Evolutionary conservation across 768 basidiomycete species (phyloP).

Genomic region (Mycena chlorophos): DNA sequence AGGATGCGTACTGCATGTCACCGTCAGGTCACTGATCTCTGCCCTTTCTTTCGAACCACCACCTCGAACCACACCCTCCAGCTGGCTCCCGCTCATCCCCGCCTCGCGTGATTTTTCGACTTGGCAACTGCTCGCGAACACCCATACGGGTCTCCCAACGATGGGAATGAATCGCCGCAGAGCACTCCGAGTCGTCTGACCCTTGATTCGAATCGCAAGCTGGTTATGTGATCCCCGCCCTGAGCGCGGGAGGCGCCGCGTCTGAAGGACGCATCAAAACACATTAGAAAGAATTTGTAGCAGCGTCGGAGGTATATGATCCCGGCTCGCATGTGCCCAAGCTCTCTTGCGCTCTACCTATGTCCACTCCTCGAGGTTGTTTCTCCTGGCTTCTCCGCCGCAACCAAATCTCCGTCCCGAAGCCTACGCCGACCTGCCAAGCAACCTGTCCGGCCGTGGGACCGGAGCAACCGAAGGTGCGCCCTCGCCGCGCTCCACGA

Average conservation of each 20-base stretch:
- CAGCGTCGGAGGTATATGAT: neutral
- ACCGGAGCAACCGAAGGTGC: neutral
- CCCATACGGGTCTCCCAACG: too few species aligned
- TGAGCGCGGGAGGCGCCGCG: conserved; percentile 6
- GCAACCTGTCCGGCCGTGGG: conserved; percentile 8
- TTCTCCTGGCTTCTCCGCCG: conserved; percentile 34
- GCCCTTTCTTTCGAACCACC: neutral
- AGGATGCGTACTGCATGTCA: neutral
- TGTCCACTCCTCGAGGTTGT: conserved; percentile 32
- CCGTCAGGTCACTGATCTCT: neutral
- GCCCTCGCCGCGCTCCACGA: neutral
- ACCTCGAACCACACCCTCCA: neutral
- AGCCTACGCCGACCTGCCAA: conserved; percentile 1
- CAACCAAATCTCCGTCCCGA: conserved; percentile 10
- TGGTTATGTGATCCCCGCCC: conserved; percentile 1
- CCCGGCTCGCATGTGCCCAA: neutral
- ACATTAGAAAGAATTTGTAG: conserved; percentile 1
- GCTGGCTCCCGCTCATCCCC: neutral
- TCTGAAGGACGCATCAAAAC: conserved; percentile 4
- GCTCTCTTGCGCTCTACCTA: conserved; percentile 11
- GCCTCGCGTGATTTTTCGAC: too few species aligned
- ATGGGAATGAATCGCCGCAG: too few species aligned
- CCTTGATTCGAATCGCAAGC: too few species aligned
- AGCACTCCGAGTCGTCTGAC: too few species aligned
- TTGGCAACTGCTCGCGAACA: too few species aligned